phyloP scores from a whole-genome alignment of 495 filamentous ascomycete genomes.

The Cryomyces minteri region DNA sequence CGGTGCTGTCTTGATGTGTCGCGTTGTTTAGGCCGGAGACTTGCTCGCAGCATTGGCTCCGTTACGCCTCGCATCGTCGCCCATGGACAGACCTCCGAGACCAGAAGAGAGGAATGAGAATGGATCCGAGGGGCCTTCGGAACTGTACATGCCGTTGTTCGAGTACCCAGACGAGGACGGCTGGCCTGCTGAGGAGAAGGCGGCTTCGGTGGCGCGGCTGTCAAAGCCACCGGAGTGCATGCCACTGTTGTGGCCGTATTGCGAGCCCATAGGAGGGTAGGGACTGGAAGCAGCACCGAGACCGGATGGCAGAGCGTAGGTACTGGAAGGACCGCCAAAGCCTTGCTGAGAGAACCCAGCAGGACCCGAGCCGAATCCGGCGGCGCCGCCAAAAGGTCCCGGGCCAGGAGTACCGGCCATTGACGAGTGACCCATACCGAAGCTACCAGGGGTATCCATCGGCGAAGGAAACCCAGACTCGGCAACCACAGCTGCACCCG shows the following conservation, averaged over 20 bases:
- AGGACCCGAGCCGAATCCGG: constrained; percentile 45
- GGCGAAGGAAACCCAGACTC: constrained; percentile 84
- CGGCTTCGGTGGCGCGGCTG: constrained; percentile 79
- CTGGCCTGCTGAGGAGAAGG: constrained; percentile 73
- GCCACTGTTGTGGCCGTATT: constrained; percentile 33
- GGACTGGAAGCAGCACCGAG: constrained; percentile 56
- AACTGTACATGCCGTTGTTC: constrained; percentile 1
- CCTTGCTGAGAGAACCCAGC: constrained; percentile 63
- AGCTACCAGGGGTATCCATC: constrained; percentile 69
- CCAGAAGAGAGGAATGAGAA: constrained; percentile 13
- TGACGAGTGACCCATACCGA: constrained; percentile 46
- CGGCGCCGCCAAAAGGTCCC: constrained; percentile 55
- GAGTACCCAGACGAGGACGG: constrained; percentile 30
- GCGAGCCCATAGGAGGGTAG: constrained; percentile 66
- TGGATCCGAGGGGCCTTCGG: constrained; percentile 1
- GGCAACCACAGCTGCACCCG: constrained; percentile 79
- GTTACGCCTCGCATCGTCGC: constrained; percentile 11
- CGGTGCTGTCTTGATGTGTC: too few species aligned
- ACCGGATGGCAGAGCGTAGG: constrained; percentile 79
- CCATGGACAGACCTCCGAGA: constrained; percentile 11
- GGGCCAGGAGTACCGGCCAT: constrained; percentile 75
- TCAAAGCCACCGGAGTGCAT: constrained; percentile 59
- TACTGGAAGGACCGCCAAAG: constrained; percentile 75
- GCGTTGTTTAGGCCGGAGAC: not conserved
- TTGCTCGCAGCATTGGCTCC: not conserved